Percentiles rank a stretch among this genome's conserved stretches.
Evolutionary conservation across 306 rosid genomes (phyloP).

Genomic region (Astragalus glycyphyllos): DNA sequence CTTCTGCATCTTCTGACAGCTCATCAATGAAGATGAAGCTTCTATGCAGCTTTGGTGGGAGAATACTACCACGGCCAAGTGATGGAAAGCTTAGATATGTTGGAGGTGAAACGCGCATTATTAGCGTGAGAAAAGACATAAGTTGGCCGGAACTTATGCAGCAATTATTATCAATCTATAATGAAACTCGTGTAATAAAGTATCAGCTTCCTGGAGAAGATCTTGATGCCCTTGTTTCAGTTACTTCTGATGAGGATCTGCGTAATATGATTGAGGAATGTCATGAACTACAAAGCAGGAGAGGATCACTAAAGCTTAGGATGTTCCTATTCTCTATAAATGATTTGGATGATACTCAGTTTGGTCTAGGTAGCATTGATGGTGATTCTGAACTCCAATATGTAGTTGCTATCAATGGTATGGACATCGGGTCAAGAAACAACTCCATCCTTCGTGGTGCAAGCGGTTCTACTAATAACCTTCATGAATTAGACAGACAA

Average conservation of each 20-base stretch:
- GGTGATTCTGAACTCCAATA: slow-evolving; percentile 77
- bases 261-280: slow-evolving; percentile 95
- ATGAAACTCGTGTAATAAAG: slow-evolving; percentile 61
- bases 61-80: slow-evolving; percentile 78
- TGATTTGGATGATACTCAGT: slow-evolving; percentile 78
- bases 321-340: slow-evolving; percentile 69
- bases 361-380: slow-evolving; percentile 61
- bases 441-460: slow-evolving; percentile 56
- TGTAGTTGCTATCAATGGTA: slow-evolving; percentile 86
- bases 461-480: slow-evolving; percentile 59
- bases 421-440: slow-evolving; percentile 68
- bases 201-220: slow-evolving; percentile 98
- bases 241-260: slow-evolving; percentile 84
- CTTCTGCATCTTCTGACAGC: slow-evolving; percentile 62
- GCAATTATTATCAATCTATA: slow-evolving; percentile 60
- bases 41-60: slow-evolving; percentile 88
- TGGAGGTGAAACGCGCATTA: slow-evolving; percentile 89
- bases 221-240: slow-evolving; percentile 91
- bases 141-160: slow-evolving; percentile 76
- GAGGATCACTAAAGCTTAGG: slow-evolving; percentile 70
- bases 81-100: slow-evolving; percentile 90
- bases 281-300: slow-evolving; percentile 54
- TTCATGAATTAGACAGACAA: slow-evolving; percentile 65
- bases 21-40: slow-evolving; percentile 69
- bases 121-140: slow-evolving; percentile 68